Evolutionary conservation across 768 basidiomycete genomes (phyloP).

Genomic region (Termitomyces sp.): DNA sequence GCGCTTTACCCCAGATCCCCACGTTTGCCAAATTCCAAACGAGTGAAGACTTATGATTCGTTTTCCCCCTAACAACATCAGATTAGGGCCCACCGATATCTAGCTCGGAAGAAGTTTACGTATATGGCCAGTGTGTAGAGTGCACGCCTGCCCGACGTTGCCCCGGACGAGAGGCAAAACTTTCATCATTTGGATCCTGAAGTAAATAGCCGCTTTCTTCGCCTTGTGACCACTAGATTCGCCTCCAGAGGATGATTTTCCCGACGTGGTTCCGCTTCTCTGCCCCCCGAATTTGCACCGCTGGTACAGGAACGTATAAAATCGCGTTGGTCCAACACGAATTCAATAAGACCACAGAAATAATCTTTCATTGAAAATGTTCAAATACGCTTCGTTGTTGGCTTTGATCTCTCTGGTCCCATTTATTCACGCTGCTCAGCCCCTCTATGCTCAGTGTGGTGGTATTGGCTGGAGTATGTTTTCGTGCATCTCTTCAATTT

Average conservation of each 20-base stretch:
- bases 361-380: constrained; percentile 26
- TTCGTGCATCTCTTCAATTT: neutral
- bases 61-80: neutral
- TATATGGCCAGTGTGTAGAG: neutral
- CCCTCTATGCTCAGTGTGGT: constrained; percentile 49
- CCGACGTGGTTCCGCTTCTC: constrained; percentile 28
- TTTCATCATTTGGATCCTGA: constrained; percentile 3
- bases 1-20: neutral
- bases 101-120: neutral
- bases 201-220: constrained; percentile 19
- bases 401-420: constrained; percentile 38
- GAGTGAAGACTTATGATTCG: neutral
- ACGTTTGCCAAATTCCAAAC: neutral
- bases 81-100: neutral
- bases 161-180: constrained; percentile 15
- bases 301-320: constrained; percentile 12
- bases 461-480: constrained; percentile 45
- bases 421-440: constrained; percentile 36
- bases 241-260: constrained; percentile 2
- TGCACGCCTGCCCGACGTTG: constrained; percentile 14
- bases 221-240: constrained; percentile 21
- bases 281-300: constrained; percentile 29
- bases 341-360: constrained; percentile 6
- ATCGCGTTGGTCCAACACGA: neutral
- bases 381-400: constrained; percentile 39